Conservation (phyloP, 2,329 filamentous ascomycete genomes). For the Arthroderma uncinatum region DNA sequence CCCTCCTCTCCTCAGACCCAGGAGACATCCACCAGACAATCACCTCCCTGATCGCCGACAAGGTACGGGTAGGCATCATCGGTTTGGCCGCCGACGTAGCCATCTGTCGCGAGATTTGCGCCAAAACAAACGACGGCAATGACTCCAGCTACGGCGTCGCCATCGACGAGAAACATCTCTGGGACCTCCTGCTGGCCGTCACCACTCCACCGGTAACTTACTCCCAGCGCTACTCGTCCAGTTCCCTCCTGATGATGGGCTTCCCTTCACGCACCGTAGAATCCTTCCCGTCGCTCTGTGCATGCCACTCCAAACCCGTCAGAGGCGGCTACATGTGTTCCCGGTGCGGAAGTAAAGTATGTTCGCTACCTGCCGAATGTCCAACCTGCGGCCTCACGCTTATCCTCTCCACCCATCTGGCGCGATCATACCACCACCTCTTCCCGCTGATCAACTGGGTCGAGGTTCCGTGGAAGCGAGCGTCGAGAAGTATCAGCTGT, state of each 20-base stretch:
- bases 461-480: constrained; percentile 74
- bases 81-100: constrained; percentile 84
- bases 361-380: constrained; percentile 78
- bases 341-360: constrained; percentile 78
- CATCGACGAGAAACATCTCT: constrained; percentile 75
- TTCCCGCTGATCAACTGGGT: constrained; percentile 86
- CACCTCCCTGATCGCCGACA: constrained; percentile 62
- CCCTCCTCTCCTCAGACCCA: constrained; percentile 79
- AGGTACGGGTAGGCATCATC: constrained; percentile 78
- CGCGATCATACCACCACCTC: constrained; percentile 84
- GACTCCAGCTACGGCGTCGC: constrained; percentile 64
- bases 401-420: constrained; percentile 85
- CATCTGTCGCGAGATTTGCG: constrained; percentile 80
- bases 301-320: constrained; percentile 74
- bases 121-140: constrained; percentile 75
- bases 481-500: constrained; percentile 53
- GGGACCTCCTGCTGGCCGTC: constrained; percentile 74
- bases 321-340: constrained; percentile 85
- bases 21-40: constrained; percentile 94
- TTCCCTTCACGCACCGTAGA: constrained; percentile 82
- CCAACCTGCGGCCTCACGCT: constrained; percentile 84
- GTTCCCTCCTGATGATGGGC: constrained; percentile 82
- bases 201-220: constrained; percentile 83
- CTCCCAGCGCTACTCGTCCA: constrained; percentile 41
- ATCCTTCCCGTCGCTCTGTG: constrained; percentile 63